Conservation (phyloP, 1,139 yeast genomes). For the Yamadazyma mexicana region DNA sequence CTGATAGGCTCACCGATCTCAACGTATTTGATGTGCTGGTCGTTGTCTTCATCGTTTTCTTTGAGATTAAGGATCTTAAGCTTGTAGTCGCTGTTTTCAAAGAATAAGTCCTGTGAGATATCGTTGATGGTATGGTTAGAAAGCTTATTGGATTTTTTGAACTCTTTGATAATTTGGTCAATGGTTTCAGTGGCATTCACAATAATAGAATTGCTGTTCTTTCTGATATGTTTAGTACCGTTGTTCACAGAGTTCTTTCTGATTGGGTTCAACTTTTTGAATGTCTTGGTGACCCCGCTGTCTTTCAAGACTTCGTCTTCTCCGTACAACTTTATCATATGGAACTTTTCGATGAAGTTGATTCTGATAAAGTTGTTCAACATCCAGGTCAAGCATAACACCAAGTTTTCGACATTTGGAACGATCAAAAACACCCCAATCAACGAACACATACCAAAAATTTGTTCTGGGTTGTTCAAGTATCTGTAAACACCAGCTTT, state of each 20-base stretch:
- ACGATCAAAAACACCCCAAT: conserved; percentile 75
- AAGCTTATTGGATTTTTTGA: conserved; percentile 31
- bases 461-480: conserved; percentile 81
- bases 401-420: conserved; percentile 55
- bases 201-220: conserved; percentile 18
- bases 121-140: conserved; percentile 41
- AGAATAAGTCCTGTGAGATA: conserved; percentile 41
- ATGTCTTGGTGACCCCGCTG: conserved; percentile 68
- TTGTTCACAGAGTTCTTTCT: conserved; percentile 24
- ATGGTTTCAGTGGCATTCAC: conserved; percentile 36
- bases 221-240: conserved; percentile 20
- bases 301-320: conserved; percentile 57
- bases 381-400: conserved; percentile 69
- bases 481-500: conserved; percentile 85
- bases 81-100: conserved; percentile 39
- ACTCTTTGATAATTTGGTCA: conserved; percentile 42
- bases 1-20: conserved; percentile 55
- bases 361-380: conserved; percentile 65
- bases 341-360: conserved; percentile 75
- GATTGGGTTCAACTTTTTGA: conserved; percentile 48
- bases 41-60: conserved; percentile 14
- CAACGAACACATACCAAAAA: conserved; percentile 79
- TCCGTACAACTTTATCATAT: conserved; percentile 79
- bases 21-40: conserved; percentile 23
- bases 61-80: conserved; percentile 26